Conservation (phyloP, 768 basidiomycete genomes). For the Lyophyllum decastes region DNA sequence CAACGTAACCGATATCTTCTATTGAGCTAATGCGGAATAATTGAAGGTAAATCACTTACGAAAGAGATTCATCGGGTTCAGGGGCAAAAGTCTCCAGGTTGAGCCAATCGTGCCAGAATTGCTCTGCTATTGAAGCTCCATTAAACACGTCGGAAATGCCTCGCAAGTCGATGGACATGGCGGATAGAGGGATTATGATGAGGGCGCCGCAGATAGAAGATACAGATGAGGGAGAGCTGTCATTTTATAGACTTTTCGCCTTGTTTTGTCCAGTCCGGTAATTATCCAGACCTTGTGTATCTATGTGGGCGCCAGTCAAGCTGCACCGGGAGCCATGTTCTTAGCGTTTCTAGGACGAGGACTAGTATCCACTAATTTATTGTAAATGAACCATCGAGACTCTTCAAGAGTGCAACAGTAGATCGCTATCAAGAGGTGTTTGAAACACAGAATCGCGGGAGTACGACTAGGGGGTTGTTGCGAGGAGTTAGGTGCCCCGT, state of each 20-base stretch:
- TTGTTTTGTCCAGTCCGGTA: too few species aligned
- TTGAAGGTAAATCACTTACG: not conserved
- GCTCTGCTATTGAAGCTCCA: not conserved
- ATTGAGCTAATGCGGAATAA: not conserved
- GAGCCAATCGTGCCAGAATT: constrained; percentile 10
- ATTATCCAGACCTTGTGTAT: not conserved
- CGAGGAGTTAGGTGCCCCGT: too few species aligned
- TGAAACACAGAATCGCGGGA: too few species aligned
- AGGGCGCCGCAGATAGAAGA: too few species aligned
- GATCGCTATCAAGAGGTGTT: not conserved
- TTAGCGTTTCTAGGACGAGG: not conserved
- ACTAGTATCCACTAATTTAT: not conserved
- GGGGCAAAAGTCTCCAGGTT: constrained; percentile 6
- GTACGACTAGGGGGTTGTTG: too few species aligned
- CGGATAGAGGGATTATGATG: too few species aligned
- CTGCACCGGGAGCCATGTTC: constrained; percentile 2
- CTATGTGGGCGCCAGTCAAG: constrained; percentile 4
- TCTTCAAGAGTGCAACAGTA: not conserved
- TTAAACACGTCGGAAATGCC: not conserved
- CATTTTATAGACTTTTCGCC: too few species aligned
- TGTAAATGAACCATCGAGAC: too few species aligned
- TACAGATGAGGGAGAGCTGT: not conserved
- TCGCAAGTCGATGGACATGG: constrained; percentile 1
- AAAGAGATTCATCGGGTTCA: not conserved
- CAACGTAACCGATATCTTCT: not conserved